Evolutionary conservation across 2,329 filamentous ascomycete species (phyloP), one percentile per base, ranked within the genome.

Genomic region (Ophiostoma ips): DNA sequence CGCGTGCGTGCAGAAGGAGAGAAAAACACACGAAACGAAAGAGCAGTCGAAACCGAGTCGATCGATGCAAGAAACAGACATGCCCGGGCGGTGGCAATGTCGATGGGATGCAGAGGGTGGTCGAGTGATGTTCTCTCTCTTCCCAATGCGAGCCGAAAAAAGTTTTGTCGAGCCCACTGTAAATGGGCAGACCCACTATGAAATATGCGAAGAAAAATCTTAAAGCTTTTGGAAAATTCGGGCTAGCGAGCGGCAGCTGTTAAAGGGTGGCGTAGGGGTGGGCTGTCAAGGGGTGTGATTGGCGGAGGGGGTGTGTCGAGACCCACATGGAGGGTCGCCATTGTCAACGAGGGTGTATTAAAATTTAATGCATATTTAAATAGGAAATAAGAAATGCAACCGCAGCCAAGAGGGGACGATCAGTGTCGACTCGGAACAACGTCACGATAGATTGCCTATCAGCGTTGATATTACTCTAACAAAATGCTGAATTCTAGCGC

Each of bases 401-500:
- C 19, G 24, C 38, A 41, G 38, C 21, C 21, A 21, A 38, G 37
- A 37, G 2, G 34, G n/a, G 7, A n/a, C 24, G 15, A 46, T 30
- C 15, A 35, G 5, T n/a, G n/a, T n/a, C n/a, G n/a, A n/a, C n/a
- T 8, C 24, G 8, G 5, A 28, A 28, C 24, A 28, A 28, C 24
- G 8, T 28, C 24, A 28, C 24, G 8, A 28, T 8, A n/a, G n/a
- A 28, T 28, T 8, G 24, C 24, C 4, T 28, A 28, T 28, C 24
- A 28, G n/a, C n/a, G n/a, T n/a, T n/a, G n/a, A n/a, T n/a, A n/a
- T n/a, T n/a, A n/a, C n/a, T 3, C 15, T 16, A 12, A 13, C 18
- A 36, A 30, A 43, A 56, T 55, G 54, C 41, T 56, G 24, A 47
- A 48, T 9, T 38, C 49, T 5, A 53, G 51, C 46, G 36, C 50